phyloP scores from a whole-genome alignment of 73 alveolate genomes.

The Stentor roeselii region DNA sequence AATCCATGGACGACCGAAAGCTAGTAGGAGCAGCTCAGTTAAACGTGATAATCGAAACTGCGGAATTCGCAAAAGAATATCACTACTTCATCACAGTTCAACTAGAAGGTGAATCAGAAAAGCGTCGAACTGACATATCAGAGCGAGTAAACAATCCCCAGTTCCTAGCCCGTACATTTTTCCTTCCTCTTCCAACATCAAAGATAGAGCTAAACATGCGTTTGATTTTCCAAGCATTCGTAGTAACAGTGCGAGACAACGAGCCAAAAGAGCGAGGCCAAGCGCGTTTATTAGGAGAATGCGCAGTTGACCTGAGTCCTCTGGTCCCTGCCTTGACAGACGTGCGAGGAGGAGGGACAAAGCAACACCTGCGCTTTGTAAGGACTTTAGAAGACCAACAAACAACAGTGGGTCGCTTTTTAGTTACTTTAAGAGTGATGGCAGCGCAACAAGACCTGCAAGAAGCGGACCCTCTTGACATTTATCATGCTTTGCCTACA shows the following conservation, averaged over 20 bases:
- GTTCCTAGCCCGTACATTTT: constrained; percentile 92
- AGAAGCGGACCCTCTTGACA: constrained; percentile 73
- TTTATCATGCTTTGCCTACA: constrained; percentile 93
- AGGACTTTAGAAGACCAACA: constrained; percentile 84
- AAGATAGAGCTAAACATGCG: constrained; percentile 78
- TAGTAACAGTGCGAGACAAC: constrained; percentile 91
- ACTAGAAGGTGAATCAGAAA: constrained; percentile 96
- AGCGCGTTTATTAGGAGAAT: constrained; percentile 97
- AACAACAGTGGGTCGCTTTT: constrained; percentile 96
- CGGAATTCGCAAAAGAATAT: constrained; percentile 95
- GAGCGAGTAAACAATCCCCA: constrained; percentile 93
- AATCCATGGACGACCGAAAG: constrained; percentile 26
- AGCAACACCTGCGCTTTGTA: constrained; percentile 78
- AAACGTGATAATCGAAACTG: constrained; percentile 77
- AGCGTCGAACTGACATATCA: constrained; percentile 96
- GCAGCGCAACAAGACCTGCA: constrained; percentile 52
- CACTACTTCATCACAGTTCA: constrained; percentile 95
- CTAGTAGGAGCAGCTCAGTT: constrained; percentile 28
- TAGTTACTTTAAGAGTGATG: constrained; percentile 83
- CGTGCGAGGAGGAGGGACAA: constrained; percentile 94
- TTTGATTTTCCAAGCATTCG: constrained; percentile 88
- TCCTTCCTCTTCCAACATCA: constrained; percentile 86
- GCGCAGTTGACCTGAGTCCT: constrained; percentile 92
- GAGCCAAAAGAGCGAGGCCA: constrained; percentile 88
- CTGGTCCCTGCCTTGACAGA: constrained; percentile 91